Base-by-base conservation (phyloP, 2,329 filamentous ascomycete genomes). In the Cyphellophora europaea region DNA sequence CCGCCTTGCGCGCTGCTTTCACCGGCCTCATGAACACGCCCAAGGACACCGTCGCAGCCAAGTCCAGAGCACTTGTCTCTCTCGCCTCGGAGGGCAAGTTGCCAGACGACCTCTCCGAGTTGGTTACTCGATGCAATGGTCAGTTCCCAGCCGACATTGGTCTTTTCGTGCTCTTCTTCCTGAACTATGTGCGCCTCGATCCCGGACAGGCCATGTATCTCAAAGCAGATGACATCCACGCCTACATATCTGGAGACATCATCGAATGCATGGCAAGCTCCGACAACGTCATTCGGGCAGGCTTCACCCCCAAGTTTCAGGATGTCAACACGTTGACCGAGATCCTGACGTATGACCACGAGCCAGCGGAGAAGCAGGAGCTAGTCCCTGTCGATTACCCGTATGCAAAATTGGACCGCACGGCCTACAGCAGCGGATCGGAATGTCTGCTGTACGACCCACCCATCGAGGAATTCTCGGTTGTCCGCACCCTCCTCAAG, bases 251-350 rank as follows among this genome's bases (percentile, higher is more conserved):
- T 4, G 63, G 63, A 19, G 89, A 98, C 54, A 94, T 98, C 49
- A 87, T 98, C 56, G 91, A 98, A 63, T 98, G 91, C 68, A 98
- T 98, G 91, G 91, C 91, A 0, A 82, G 86, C 6, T 93, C 85
- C n/a, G 91, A 98, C 71, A 98, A 98, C 48, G 91, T 98, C 21
- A 88, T 98, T 33, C 86, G 91, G 37, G 91, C 91, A 0, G 91
- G 91, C 28, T 91, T 98, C 61, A 98, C 91, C 0, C 91, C 91
- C 37, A 98, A 98, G 58, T 98, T 94, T 72, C 95, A 96, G 65
- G 91, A 98, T 50, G 85, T 96, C 14, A 65, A 78, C 35, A 96
- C 87, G 0, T 70, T 98, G 8, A 86, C 89, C 19, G 72, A 77
- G 42, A 93, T 94, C 79, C 66, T 98, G 47, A 98, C 91, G 0